Conservation (phyloP, 129 eudicot species). For the Calendula officinalis region DNA sequence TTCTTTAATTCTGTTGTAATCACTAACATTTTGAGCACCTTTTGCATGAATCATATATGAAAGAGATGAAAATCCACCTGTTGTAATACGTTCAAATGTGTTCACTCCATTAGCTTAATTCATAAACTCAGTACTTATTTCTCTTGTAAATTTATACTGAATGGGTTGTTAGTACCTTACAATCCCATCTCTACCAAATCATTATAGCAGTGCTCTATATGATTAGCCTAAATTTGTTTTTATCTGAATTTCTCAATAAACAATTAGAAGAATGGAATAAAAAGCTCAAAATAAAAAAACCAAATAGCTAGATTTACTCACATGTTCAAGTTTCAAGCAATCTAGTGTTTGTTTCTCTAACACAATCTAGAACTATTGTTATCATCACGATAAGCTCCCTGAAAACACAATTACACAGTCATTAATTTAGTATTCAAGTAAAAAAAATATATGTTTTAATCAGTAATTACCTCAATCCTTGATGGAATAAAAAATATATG, state of each 20-base stretch:
- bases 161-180: too few species aligned
- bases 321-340: constrained; percentile 82
- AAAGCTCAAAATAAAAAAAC: not conserved
- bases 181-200: not conserved
- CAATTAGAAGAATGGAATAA: not conserved
- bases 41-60: too few species aligned
- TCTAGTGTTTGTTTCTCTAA: constrained; percentile 76
- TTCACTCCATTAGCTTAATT: too few species aligned
- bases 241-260: not conserved
- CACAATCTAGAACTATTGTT: constrained; percentile 91
- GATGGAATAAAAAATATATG: too few species aligned
- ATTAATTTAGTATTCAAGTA: not conserved
- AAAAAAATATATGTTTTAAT: too few species aligned
- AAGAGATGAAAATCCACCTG: too few species aligned
- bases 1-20: too few species aligned
- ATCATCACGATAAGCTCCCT: constrained; percentile 98
- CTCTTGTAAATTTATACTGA: too few species aligned
- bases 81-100: too few species aligned
- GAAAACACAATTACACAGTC: not conserved
- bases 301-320: constrained; percentile 22
- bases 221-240: not conserved
- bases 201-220: not conserved
- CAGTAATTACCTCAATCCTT: too few species aligned
- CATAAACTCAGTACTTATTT: too few species aligned
- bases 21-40: too few species aligned